These are phyloP conservation scores for Achaetomium macrosporum DNA, from an alignment of 2,329 filamentous ascomycete species.

Conservation along the genomic window DNA sequence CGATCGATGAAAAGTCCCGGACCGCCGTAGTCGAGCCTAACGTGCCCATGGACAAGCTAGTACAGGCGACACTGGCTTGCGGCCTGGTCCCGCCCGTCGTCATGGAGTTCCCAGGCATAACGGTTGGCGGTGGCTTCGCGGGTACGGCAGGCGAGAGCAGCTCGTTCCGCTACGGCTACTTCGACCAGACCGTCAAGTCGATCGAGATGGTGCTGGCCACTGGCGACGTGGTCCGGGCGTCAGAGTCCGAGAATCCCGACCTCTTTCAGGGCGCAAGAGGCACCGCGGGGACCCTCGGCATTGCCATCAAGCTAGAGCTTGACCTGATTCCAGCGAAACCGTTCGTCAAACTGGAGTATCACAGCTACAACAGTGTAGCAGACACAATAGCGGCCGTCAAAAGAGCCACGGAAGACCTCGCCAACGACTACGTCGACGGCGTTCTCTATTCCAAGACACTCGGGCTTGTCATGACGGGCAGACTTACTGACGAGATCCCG, in stretches of 20 bases:
- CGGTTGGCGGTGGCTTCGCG: slow-evolving; percentile 52
- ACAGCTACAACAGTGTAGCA: background rate
- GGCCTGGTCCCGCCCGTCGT: slow-evolving; percentile 64
- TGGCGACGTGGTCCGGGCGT: slow-evolving; percentile 51
- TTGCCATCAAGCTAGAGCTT: slow-evolving; percentile 13
- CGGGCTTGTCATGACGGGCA: slow-evolving; percentile 57
- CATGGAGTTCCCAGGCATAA: slow-evolving; percentile 72
- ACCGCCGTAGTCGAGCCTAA: slow-evolving; percentile 63
- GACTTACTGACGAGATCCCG: slow-evolving; percentile 42
- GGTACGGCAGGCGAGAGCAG: slow-evolving; percentile 64
- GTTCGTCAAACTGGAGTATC: slow-evolving; percentile 12
- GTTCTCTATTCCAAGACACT: slow-evolving; percentile 54
- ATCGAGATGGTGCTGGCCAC: slow-evolving; percentile 61
- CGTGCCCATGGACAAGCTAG: slow-evolving; percentile 65
- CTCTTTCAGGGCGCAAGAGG: slow-evolving; percentile 61
- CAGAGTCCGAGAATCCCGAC: slow-evolving; percentile 48
- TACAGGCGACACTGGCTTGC: slow-evolving; percentile 55
- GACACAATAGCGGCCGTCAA: background rate
- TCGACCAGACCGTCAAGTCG: slow-evolving; percentile 54
- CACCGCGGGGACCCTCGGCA: slow-evolving; percentile 48
- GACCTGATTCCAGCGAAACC: slow-evolving; percentile 4
- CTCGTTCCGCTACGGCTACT: slow-evolving; percentile 62
- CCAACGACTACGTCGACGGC: slow-evolving; percentile 60
- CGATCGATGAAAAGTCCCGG: slow-evolving; percentile 46
- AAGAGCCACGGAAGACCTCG: slow-evolving; percentile 1